These are phyloP conservation scores for Groenewaldozyma tartarivorans DNA, from an alignment of 805 yeast species.

Conservation along the genomic window DNA sequence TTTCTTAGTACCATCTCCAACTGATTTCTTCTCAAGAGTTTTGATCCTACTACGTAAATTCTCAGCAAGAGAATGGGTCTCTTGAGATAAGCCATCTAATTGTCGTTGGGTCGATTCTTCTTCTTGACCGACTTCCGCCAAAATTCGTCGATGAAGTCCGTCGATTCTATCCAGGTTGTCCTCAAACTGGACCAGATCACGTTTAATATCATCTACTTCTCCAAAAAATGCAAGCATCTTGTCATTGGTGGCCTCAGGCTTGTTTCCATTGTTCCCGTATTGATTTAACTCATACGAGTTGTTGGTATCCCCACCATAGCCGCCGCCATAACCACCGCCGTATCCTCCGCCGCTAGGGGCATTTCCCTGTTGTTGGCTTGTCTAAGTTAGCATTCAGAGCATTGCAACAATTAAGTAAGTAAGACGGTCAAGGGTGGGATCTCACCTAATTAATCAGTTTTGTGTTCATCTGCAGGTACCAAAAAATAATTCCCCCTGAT, in stretches of 20 bases:
- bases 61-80: slow-evolving; percentile 69
- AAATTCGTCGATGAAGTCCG: slow-evolving; percentile 56
- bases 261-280: too few species aligned
- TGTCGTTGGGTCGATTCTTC: slow-evolving; percentile 62
- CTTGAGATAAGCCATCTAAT: slow-evolving; percentile 66
- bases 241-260: slow-evolving; percentile 21
- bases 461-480: background rate
- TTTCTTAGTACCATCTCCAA: slow-evolving; percentile 61
- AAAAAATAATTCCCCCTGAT: too few species aligned
- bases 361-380: slow-evolving; percentile 6
- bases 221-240: slow-evolving; percentile 61
- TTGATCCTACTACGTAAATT: slow-evolving; percentile 70
- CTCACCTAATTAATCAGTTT: slow-evolving; percentile 1
- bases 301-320: slow-evolving; percentile 15
- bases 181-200: slow-evolving; percentile 60
- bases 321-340: slow-evolving; percentile 1
- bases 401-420: background rate
- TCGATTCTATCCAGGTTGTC: slow-evolving; percentile 61
- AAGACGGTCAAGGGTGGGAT: background rate
- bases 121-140: slow-evolving; percentile 64
- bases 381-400: background rate
- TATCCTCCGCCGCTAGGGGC: too few species aligned
- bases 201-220: slow-evolving; percentile 58
- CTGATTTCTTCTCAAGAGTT: slow-evolving; percentile 48
- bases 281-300: slow-evolving; percentile 14